Conservation (phyloP, 176 grass and related monocot species). For the Lolium rigidum region DNA sequence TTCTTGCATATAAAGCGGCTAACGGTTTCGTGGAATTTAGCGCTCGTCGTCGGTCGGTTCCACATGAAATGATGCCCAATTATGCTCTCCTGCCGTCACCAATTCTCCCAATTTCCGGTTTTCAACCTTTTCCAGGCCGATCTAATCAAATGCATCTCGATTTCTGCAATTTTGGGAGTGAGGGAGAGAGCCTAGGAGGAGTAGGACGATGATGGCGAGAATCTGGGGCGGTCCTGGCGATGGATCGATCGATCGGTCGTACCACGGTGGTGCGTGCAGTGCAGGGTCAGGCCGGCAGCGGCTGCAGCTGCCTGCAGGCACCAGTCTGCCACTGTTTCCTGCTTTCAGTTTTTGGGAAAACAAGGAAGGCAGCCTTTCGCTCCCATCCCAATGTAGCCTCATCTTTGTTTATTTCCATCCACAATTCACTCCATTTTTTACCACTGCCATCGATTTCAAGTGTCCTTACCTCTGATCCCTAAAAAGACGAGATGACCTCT, state of each 20-base stretch:
- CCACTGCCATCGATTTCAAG: not conserved
- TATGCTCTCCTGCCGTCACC: not conserved
- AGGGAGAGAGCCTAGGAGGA: not conserved
- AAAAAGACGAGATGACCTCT: conserved; percentile 49
- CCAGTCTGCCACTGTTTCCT: conserved; percentile 52
- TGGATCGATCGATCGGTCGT: conserved; percentile 41
- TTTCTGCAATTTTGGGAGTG: conserved; percentile 12
- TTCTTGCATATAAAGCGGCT: conserved; percentile 24
- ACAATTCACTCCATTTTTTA: not conserved
- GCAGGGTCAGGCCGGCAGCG: conserved; percentile 44
- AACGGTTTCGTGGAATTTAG: conserved; percentile 68
- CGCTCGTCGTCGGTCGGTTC: conserved; percentile 20
- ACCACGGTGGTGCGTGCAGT: conserved; percentile 58
- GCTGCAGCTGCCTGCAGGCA: conserved; percentile 49
- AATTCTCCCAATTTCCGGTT: conserved; percentile 20
- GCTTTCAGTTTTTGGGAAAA: conserved; percentile 72
- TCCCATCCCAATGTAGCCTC: conserved; percentile 55
- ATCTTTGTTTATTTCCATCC: not conserved
- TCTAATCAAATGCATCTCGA: conserved; percentile 52
- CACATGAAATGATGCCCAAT: conserved; percentile 71
- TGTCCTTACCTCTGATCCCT: conserved; percentile 42
- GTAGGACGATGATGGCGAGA: conserved; percentile 39
- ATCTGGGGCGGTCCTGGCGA: conserved; percentile 57
- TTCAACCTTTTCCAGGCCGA: not conserved
- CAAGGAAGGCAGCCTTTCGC: conserved; percentile 57